Conservation (phyloP, 2,329 filamentous ascomycete genomes). For the Neoascochyta sp. region DNA sequence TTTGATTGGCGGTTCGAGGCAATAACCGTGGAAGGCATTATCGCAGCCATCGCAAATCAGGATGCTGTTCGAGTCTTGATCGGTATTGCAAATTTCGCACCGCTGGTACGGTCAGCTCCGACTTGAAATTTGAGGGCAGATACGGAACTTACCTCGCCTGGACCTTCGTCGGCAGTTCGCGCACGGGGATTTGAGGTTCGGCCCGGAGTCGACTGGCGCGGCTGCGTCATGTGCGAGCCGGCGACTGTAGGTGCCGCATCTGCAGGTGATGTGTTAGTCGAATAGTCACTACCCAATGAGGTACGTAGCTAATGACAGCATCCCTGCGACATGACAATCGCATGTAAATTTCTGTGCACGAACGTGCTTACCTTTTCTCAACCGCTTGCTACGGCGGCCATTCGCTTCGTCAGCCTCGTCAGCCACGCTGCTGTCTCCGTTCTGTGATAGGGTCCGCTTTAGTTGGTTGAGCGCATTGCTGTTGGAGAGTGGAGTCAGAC, state of each 20-base stretch:
- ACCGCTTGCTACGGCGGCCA: slow-evolving; percentile 78
- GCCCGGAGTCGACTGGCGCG: slow-evolving; percentile 74
- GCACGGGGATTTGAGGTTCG: slow-evolving; percentile 52
- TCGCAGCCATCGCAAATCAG: slow-evolving; percentile 91
- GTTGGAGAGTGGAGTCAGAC: slow-evolving; percentile 50
- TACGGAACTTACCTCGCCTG: slow-evolving; percentile 51
- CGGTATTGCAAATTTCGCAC: slow-evolving; percentile 82
- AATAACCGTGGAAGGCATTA: slow-evolving; percentile 78
- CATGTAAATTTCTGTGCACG: too few species aligned
- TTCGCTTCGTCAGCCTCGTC: slow-evolving; percentile 52
- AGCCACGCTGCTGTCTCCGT: slow-evolving; percentile 55
- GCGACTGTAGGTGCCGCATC: slow-evolving; percentile 73
- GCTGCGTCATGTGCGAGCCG: slow-evolving; percentile 93
- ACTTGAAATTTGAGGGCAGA: background rate
- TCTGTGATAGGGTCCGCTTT: slow-evolving; percentile 66
- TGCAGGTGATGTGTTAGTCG: slow-evolving; percentile 34
- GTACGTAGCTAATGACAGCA: too few species aligned
- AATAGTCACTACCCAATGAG: slow-evolving; percentile 18
- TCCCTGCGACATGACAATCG: too few species aligned
- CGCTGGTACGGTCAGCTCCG: slow-evolving; percentile 50
- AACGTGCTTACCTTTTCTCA: slow-evolving; percentile 70
- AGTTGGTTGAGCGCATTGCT: slow-evolving; percentile 55
- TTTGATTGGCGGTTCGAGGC: slow-evolving; percentile 81
- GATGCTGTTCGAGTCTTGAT: slow-evolving; percentile 67
- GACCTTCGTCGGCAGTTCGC: slow-evolving; percentile 51